Conservation (phyloP, 257 asterid species). For the Craterostigma plantagineum region DNA sequence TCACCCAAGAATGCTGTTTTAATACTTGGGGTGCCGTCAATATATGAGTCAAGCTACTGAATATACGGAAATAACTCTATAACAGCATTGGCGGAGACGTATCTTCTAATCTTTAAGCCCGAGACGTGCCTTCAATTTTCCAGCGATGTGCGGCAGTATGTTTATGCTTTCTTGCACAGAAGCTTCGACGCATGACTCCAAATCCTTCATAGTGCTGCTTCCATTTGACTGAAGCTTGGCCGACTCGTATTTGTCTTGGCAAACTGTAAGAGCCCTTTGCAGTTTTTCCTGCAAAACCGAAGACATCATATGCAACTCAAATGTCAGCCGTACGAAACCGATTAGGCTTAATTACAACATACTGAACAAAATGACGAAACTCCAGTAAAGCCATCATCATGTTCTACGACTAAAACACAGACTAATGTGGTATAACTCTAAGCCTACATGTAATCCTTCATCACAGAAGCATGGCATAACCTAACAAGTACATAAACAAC, state of each 20-base stretch:
- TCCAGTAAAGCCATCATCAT: too few species aligned
- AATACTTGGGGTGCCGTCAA: neutral
- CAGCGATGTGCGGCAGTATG: constrained; percentile 54
- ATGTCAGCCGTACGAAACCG: neutral
- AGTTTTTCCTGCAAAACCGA: constrained; percentile 40
- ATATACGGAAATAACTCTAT: neutral
- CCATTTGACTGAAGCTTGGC: constrained; percentile 39
- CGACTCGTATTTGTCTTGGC: constrained; percentile 76
- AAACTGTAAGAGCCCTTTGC: constrained; percentile 55
- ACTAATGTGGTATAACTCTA: too few species aligned
- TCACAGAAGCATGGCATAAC: neutral
- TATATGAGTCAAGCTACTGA: too few species aligned
- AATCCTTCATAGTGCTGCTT: constrained; percentile 19
- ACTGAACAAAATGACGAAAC: too few species aligned
- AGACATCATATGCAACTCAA: neutral
- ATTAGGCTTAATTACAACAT: neutral
- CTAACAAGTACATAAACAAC: too few species aligned
- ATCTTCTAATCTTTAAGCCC: constrained; percentile 17
- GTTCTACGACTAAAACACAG: too few species aligned
- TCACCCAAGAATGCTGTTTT: too few species aligned
- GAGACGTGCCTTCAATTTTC: constrained; percentile 36
- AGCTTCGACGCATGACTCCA: constrained; percentile 68
- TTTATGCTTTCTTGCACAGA: constrained; percentile 47
- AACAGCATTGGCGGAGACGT: neutral
- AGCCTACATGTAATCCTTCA: too few species aligned